These are phyloP conservation scores for Cymbopogon citratus DNA, from an alignment of 176 grass and related monocot species.

Conservation along the genomic window DNA sequence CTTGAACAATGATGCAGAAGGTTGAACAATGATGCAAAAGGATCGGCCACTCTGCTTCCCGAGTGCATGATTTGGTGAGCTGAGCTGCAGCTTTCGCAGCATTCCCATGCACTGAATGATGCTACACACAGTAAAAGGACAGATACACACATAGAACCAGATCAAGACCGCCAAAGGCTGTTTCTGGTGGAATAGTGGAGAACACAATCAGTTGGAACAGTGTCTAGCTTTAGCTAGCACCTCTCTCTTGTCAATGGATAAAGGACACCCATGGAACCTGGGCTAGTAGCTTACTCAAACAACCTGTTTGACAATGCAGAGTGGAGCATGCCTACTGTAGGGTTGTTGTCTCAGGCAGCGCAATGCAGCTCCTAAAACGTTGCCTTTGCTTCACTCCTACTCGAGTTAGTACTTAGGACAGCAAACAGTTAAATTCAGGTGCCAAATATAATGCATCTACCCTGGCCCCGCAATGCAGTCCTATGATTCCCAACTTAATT, in stretches of 20 bases:
- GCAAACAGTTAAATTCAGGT: conserved; percentile 26
- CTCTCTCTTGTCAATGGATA: neutral
- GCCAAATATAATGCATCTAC: neutral
- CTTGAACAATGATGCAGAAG: neutral
- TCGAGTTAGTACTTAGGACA: conserved; percentile 2
- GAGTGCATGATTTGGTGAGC: neutral
- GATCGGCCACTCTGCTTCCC: neutral
- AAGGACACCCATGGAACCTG: neutral
- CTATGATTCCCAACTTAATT: conserved; percentile 1
- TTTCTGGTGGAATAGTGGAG: neutral
- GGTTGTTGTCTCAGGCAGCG: neutral
- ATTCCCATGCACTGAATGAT: conserved; percentile 3
- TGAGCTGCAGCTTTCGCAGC: neutral
- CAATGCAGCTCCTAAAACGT: neutral
- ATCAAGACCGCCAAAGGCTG: neutral
- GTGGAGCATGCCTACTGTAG: conserved; percentile 6
- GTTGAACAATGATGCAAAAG: neutral
- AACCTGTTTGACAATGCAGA: neutral
- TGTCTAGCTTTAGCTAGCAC: neutral
- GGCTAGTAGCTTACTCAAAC: neutral
- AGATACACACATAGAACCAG: neutral
- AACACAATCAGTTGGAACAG: conserved; percentile 24
- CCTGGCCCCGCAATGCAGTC: neutral
- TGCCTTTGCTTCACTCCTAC: conserved; percentile 61
- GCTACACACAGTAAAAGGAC: neutral